Base-by-base conservation (phyloP, 371 early-diverging fungal genomes). In the Mortierella sp. region DNA sequence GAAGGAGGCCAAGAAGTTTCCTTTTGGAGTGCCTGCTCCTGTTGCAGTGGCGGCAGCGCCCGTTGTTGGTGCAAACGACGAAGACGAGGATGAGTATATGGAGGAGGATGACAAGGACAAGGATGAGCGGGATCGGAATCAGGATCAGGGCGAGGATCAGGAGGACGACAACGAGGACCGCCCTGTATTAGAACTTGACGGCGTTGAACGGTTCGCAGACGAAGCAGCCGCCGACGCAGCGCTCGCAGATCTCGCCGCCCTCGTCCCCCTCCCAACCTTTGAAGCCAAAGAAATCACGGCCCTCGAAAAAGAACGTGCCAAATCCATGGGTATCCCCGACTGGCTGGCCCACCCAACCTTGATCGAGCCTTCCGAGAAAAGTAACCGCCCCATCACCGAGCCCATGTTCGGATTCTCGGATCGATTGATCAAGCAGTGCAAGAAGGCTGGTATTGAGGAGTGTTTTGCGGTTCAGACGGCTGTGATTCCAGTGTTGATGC, bases 391-490 rank as follows among this genome's bases (percentile, higher is more conserved):
- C 72, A 88, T 90, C 75, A 84, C 76, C 65, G 92, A 90, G 78
- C 77, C 75, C 24, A 90, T 84, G 84, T 82, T 92, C 58, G 91
- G 93, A 1, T 90, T 98, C 28, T 94, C 95, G 21, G 55, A 87
- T 1, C 88, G 92, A 16, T 80, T 94, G 31, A 79, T 92, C 42
- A 88, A 92, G 63, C 93, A 96, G 45, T 94, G 94, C 70, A 87
- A 90, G 73, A 92, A 92, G 47, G 77, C 90, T 34, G 95, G 94
- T 3, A 92, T 97, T 50, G 80, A 89, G 16, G 91, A 94, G 42
- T 91, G 97, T 42, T 98, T 98, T 91, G 97, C 98, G 71, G 98
- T 98, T 8, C 98, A 98, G 89, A 93, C 93, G 77, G 96, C 96
- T 1, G 96, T 97, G 0, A 93, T 97, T 48, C 98, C 97, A 6